phyloP scores from a whole-genome alignment of 1,139 yeast species.

The Hansenula lynferdii region DNA sequence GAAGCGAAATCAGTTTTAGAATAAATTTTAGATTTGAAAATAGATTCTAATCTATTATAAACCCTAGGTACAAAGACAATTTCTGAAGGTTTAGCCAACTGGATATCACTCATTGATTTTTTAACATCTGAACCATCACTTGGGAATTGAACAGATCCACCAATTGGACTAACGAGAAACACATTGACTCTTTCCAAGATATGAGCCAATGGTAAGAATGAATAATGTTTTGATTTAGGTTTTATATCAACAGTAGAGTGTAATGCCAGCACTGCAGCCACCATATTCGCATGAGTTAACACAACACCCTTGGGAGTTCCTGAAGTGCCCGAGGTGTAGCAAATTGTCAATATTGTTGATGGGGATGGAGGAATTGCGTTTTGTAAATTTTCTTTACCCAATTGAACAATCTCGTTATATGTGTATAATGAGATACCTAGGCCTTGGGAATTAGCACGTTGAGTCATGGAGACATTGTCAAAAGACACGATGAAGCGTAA shows the following conservation, averaged over 20 bases:
- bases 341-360: neutral
- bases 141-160: conserved; percentile 24
- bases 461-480: conserved; percentile 4
- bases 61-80: conserved; percentile 43
- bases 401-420: conserved; percentile 30
- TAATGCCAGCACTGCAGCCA: conserved; percentile 26
- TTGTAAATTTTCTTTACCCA: conserved; percentile 30
- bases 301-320: conserved; percentile 73
- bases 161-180: neutral
- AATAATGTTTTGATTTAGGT: conserved; percentile 28
- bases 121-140: conserved; percentile 32
- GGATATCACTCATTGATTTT: conserved; percentile 35
- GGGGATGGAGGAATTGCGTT: conserved; percentile 14
- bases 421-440: conserved; percentile 21
- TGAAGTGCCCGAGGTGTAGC: conserved; percentile 73
- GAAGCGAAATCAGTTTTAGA: conserved; percentile 27
- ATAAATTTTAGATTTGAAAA: conserved; percentile 28
- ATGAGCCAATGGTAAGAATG: conserved; percentile 70
- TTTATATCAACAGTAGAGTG: neutral
- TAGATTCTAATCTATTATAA: conserved; percentile 40
- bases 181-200: conserved; percentile 45
- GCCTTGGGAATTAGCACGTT: neutral
- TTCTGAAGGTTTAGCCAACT: conserved; percentile 32
- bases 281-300: conserved; percentile 47
- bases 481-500: conserved; percentile 6